phyloP scores from a whole-genome alignment of 805 yeast genomes.

The Debaryomyces prosopidis region DNA sequence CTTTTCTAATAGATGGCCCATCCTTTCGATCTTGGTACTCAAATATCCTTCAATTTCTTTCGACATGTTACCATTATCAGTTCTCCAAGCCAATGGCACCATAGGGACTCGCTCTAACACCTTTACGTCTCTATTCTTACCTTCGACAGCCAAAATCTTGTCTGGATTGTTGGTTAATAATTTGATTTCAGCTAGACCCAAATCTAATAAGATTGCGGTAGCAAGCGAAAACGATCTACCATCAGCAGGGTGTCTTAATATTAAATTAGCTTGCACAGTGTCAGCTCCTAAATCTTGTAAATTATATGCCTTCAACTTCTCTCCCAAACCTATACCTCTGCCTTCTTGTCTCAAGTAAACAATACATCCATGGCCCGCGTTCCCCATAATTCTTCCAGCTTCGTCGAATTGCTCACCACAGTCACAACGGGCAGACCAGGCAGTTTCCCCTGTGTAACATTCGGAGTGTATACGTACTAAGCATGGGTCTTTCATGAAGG shows the following conservation, averaged over 20 bases:
- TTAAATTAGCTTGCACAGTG: constrained; percentile 92
- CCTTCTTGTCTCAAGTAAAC: constrained; percentile 98
- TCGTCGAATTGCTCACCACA: constrained; percentile 99
- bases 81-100: constrained; percentile 92
- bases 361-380: constrained; percentile 85
- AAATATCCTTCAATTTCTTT: constrained; percentile 90
- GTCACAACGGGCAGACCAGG: constrained; percentile 98
- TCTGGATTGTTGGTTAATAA: constrained; percentile 95
- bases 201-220: constrained; percentile 85
- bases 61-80: constrained; percentile 64
- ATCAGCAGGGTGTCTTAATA: constrained; percentile 96
- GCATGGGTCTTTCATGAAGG: constrained; percentile 43
- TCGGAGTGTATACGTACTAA: constrained; percentile 93
- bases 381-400: constrained; percentile 92
- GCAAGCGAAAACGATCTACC: constrained; percentile 93
- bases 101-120: constrained; percentile 92
- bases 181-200: constrained; percentile 70
- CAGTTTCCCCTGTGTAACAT: constrained; percentile 98
- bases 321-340: constrained; percentile 98
- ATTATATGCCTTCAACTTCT: constrained; percentile 93
- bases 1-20: constrained; percentile 87
- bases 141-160: constrained; percentile 92
- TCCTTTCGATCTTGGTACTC: constrained; percentile 90
- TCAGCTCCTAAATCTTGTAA: constrained; percentile 98
- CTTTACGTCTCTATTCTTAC: constrained; percentile 67